These are phyloP conservation scores for Rosa lucieae DNA, from an alignment of 306 rosid species.

Conservation along the genomic window DNA sequence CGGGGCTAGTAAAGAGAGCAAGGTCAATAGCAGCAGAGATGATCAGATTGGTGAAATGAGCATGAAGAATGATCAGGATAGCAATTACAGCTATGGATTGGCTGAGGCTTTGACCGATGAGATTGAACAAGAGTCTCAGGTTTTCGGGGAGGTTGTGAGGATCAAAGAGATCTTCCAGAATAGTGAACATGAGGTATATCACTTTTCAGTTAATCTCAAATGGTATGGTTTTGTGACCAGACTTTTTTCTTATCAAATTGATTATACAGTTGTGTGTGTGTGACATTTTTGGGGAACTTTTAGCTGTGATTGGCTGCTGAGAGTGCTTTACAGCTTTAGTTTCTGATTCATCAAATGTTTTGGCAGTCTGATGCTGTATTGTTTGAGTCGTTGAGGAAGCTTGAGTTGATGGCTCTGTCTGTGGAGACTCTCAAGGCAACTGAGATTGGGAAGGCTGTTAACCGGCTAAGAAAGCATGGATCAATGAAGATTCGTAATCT, in stretches of 20 bases:
- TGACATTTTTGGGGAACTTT: not conserved
- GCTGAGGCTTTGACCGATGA: conserved; percentile 94
- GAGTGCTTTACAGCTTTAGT: conserved; percentile 12
- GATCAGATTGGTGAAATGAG: conserved; percentile 44
- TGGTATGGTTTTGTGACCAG: too few relatives aligned
- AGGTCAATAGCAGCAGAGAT: conserved; percentile 52
- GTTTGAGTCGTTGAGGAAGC: conserved; percentile 82
- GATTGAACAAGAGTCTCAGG: conserved; percentile 69
- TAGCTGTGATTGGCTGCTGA: conserved; percentile 9
- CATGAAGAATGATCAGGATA: conserved; percentile 35
- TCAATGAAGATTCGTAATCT: conserved; percentile 56
- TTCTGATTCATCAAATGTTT: conserved; percentile 29
- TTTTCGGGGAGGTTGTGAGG: conserved; percentile 68
- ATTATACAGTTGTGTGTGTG: not conserved
- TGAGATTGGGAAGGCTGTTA: conserved; percentile 89
- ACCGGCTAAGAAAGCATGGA: conserved; percentile 64
- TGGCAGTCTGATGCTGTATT: conserved; percentile 73
- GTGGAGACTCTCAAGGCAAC: conserved; percentile 80
- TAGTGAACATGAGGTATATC: conserved; percentile 51
- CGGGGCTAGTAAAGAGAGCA: conserved; percentile 88
- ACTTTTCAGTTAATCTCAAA: too few relatives aligned
- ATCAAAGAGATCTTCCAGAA: conserved; percentile 55
- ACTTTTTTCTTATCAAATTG: not conserved
- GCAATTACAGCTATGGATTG: conserved; percentile 67
- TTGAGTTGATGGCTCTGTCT: conserved; percentile 65